Evolutionary conservation across 495 filamentous ascomycete species (phyloP).

Genomic region (Lepraria neglecta): DNA sequence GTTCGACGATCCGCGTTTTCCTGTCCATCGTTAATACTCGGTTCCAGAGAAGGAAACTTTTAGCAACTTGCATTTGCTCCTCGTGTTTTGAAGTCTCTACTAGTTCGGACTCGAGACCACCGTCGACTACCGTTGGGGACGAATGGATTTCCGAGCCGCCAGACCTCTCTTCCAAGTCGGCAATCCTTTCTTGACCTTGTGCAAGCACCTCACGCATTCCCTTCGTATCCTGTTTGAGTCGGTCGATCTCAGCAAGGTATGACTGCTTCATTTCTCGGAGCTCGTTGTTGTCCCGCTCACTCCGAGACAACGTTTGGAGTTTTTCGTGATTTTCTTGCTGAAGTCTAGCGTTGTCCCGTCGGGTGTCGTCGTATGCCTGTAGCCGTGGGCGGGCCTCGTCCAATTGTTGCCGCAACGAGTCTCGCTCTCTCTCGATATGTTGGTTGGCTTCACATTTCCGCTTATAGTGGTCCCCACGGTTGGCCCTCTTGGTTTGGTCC

Average conservation of each 20-base stretch:
- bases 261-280: constrained; percentile 51
- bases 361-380: constrained; percentile 45
- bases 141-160: constrained; percentile 10
- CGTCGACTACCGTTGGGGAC: constrained; percentile 16
- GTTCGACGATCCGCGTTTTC: constrained; percentile 19
- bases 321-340: constrained; percentile 53
- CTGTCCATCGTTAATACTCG: constrained; percentile 18
- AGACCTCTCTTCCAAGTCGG: constrained; percentile 21
- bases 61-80: constrained; percentile 30
- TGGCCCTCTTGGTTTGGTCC: constrained; percentile 72
- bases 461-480: constrained; percentile 65
- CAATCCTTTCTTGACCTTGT: constrained; percentile 37
- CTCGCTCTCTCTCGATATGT: constrained; percentile 65
- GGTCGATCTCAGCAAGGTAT: constrained; percentile 53
- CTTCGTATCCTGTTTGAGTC: constrained; percentile 48
- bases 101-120: constrained; percentile 24
- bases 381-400: constrained; percentile 51
- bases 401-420: constrained; percentile 54
- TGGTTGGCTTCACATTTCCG: constrained; percentile 69
- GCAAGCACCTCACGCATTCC: constrained; percentile 50
- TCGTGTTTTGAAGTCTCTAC: constrained; percentile 17
- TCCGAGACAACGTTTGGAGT: constrained; percentile 48
- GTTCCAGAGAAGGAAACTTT: constrained; percentile 4
- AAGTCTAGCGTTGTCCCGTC: constrained; percentile 29
- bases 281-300: constrained; percentile 57